Conservation (phyloP, 2,329 filamentous ascomycete species). For the Mariannaea elegans region DNA sequence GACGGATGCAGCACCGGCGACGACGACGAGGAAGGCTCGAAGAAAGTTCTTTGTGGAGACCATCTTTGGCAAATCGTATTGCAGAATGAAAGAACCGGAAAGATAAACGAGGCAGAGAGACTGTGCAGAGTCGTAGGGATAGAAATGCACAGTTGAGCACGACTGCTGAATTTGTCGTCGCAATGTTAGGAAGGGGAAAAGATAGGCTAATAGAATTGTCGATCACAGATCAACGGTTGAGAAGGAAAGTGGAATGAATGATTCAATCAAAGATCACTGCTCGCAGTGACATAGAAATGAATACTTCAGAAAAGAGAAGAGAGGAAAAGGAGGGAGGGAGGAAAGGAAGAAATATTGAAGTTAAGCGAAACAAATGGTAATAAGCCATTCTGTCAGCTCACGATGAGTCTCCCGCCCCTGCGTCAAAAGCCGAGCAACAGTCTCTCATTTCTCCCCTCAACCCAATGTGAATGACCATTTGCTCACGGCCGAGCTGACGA, state of each 20-base stretch:
- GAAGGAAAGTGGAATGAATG: background rate
- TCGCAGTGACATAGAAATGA: background rate
- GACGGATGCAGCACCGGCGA: slow-evolving; percentile 43
- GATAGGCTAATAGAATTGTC: slow-evolving; percentile 1
- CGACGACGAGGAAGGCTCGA: slow-evolving; percentile 43
- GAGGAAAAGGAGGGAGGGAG: background rate
- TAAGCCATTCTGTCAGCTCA: too few species aligned
- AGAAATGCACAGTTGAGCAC: background rate
- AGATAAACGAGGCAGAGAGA: too few species aligned
- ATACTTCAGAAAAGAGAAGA: background rate
- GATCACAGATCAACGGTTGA: slow-evolving; percentile 14
- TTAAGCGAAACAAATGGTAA: too few species aligned
- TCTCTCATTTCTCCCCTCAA: too few species aligned
- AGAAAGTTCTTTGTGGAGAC: slow-evolving; percentile 43
- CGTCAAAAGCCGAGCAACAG: too few species aligned
- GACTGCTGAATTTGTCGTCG: background rate
- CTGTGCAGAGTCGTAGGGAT: too few species aligned
- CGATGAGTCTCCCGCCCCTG: too few species aligned
- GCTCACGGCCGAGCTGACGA: too few species aligned
- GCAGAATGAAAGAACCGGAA: background rate
- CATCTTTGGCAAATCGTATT: slow-evolving; percentile 37
- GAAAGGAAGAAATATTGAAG: too few species aligned
- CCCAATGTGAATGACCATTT: too few species aligned
- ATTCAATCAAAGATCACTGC: background rate
- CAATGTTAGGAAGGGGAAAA: background rate